Evolutionary conservation across 176 grass and related monocot genomes (phyloP).

Genomic region (Carex cristatella): DNA sequence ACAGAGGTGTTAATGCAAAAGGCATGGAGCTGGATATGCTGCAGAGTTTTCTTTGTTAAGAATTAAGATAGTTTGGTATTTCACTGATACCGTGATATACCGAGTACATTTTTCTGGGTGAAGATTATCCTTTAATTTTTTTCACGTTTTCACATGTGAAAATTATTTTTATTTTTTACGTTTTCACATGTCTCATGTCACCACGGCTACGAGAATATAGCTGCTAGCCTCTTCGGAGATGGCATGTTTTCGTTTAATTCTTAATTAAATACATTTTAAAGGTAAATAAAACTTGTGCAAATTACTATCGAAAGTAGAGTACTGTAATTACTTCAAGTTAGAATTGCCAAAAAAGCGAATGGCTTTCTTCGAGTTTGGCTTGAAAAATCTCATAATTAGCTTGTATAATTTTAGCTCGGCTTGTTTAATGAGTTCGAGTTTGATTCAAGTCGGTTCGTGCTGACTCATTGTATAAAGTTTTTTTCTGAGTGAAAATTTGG

Average conservation of each 20-base stretch:
- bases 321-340: no score
- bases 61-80: neutral
- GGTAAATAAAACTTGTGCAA: no score
- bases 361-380: no score
- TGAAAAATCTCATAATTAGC: no score
- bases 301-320: no score
- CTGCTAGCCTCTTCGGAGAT: neutral
- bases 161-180: neutral
- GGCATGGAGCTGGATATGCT: conserved; percentile 7
- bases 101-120: neutral
- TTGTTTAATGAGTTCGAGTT: no score
- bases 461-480: no score
- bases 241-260: neutral
- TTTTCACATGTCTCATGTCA: neutral
- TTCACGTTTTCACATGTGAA: neutral
- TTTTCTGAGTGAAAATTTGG: no score
- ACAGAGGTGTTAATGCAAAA: neutral
- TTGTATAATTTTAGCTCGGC: no score
- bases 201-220: neutral
- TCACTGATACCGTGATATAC: neutral
- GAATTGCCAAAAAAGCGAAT: no score
- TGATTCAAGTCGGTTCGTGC: no score
- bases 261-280: no score
- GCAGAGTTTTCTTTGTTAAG: conserved; percentile 8
- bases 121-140: neutral